Evolutionary conservation across 371 early-diverging fungal species (phyloP), one percentile per base, ranked within the genome.

Genomic region (Blakeslea trispora): DNA sequence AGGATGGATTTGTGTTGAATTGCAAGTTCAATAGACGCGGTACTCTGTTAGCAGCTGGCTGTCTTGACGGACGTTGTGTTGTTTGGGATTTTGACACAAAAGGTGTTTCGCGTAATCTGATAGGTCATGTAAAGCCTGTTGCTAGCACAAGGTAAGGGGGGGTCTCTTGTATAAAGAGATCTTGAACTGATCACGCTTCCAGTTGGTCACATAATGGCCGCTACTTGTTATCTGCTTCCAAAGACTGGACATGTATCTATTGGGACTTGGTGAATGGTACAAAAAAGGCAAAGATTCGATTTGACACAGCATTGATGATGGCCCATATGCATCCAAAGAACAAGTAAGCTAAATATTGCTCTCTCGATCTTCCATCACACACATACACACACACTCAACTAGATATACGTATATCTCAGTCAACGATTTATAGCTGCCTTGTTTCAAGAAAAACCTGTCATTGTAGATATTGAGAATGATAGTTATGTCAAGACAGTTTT

Each of bases 11-110:
- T 45, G 87, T 84, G 0, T 78, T 81, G 7, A 79, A 73, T 19
- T 84, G 87, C 50, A 71, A 75, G 45, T 90, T 88, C 56, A 90
- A 91, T 64, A 76, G 84, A 68, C 71, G 81, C 48, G 93, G 93
- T 19, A 88, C 86, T 5, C 66, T 86, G 31, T 67, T 95, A 54
- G 95, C 92, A 22, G 87, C 88, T 3, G 94, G 91, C 28, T 86
- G 89, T 57, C 69, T 77, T 2, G 93, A 92, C 62, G 96, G 96
- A n/a, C 72, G 81, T 7, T 86, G 89, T 60, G 75, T 82, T n/a
- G 75, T 96, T 18, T 92, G 91, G 90, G 95, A 95, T 64, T 87
- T 93, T 68, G 91, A 91, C 57, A 91, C 94, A 14, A 81, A 88
- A 40, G 85, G 85, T 17, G 74, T 92, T 10, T 79, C 88, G 18